Percentiles rank a stretch among this genome's conserved stretches.
phyloP scores from a whole-genome alignment of 257 asterid species.

The Salvia rosmarinus region DNA sequence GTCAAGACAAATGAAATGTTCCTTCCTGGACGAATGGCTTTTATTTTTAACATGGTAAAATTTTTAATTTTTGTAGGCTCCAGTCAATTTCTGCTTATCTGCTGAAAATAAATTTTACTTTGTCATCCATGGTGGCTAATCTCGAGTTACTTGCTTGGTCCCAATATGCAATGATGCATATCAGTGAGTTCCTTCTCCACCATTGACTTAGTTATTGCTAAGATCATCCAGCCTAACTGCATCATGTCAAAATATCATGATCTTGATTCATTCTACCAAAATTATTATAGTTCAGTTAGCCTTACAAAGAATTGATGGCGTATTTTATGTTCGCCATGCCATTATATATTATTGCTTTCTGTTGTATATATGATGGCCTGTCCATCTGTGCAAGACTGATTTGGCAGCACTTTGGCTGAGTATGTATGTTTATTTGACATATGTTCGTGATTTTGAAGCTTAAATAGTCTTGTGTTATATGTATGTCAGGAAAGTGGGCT shows the following conservation, averaged over 20 bases:
- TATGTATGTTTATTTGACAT: not conserved
- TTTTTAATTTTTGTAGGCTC: conserved; percentile 11
- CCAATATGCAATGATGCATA: conserved; percentile 1
- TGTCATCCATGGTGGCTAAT: conserved; percentile 6
- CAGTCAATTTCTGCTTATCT: not conserved
- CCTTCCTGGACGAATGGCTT: conserved; percentile 99
- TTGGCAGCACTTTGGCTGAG: conserved; percentile 13
- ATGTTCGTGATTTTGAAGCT: conserved; percentile 24
- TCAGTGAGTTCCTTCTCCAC: conserved; percentile 12
- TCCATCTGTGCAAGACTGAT: conserved; percentile 2
- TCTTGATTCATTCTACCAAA: conserved; percentile 15
- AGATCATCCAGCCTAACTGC: conserved; percentile 26
- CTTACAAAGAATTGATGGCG: conserved; percentile 2
- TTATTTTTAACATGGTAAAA: conserved; percentile 83
- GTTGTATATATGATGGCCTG: conserved; percentile 5
- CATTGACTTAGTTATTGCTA: not conserved
- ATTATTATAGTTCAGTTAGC: not conserved
- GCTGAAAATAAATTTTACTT: not conserved
- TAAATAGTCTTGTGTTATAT: conserved; percentile 29
- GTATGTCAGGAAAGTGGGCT: conserved; percentile 77
- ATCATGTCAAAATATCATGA: conserved; percentile 3
- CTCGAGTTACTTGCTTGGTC: not conserved
- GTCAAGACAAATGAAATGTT: conserved; percentile 95
- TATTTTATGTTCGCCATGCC: not conserved
- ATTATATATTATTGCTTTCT: conserved; percentile 16